Base-by-base conservation (phyloP, 2,329 filamentous ascomycete genomes). In the Seiridium cupressi region DNA sequence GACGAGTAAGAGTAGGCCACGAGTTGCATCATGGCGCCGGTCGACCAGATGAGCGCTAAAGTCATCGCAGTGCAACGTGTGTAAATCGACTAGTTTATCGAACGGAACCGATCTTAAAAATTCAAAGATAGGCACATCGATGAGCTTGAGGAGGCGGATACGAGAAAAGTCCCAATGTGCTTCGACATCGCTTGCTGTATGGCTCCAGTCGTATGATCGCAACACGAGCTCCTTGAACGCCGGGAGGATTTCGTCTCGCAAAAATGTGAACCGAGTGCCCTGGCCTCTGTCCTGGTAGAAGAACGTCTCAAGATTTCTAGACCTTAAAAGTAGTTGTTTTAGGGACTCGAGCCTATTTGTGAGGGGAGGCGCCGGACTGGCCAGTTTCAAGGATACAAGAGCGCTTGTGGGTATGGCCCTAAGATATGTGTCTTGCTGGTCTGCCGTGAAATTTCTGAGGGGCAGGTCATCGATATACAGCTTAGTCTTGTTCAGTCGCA, bases 191-290 rank as follows among this genome's bases (percentile, higher is more conserved):
- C 73, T 68, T 0, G 64, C 53, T 1, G 68, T 69, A 62, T 83
- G 81, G 8, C 74, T 69, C 81, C 81, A 83, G 68, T 82, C 77
- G 62, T 84, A 83, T 1, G 77, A 81, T 54, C 74, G 74, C 44
- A 84, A 68, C 1, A 66, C 69, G 3, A 83, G 69, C 6, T 78
- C 73, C 26, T 64, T 65, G 4, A 83, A 65, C 0, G 79, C 68
- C 1, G 81, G 80, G 32, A 83, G 66, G 9, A 76, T 71, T 58
- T 83, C 79, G 18, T 66, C 69, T 0, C 61, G 62, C 0, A 57
- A 44, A 38, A 83, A 82, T 2, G 61, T 61, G 63, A 83, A 81
- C 49, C 70, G 75, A 11, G 76, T 79, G 3, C 79, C 79, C 58
- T 80, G 77, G 1, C 79, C 79, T 9, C 76, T 67, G 57, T 80